These are phyloP conservation scores for Lasiodiplodia gonubiensis DNA, from an alignment of 2,329 filamentous ascomycete species.

Conservation along the genomic window DNA sequence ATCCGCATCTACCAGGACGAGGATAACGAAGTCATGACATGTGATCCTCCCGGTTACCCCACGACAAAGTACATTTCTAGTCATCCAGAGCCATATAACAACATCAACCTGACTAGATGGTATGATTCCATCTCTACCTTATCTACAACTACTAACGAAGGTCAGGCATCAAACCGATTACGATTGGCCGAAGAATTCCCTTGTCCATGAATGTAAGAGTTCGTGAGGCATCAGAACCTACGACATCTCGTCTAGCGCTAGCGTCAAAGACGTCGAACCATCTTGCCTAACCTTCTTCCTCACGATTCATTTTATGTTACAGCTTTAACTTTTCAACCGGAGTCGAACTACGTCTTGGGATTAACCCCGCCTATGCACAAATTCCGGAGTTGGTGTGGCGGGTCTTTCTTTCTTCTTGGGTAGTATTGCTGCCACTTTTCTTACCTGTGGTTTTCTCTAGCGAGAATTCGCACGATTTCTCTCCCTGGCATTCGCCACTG, in stretches of 20 bases:
- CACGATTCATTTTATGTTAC: neutral
- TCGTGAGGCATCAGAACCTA: neutral
- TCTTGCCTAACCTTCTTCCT: neutral
- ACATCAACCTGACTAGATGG: conserved; percentile 69
- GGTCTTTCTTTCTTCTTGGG: neutral
- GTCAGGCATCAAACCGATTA: conserved; percentile 57
- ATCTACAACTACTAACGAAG: conserved; percentile 28
- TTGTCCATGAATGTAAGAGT: conserved; percentile 48
- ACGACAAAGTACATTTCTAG: conserved; percentile 70
- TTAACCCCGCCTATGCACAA: conserved; percentile 3
- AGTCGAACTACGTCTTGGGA: neutral
- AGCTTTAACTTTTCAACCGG: neutral
- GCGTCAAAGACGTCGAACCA: neutral
- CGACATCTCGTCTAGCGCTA: neutral
- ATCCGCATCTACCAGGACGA: conserved; percentile 73
- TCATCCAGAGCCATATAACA: conserved; percentile 66
- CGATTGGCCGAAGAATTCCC: conserved; percentile 65
- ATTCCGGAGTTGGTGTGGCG: neutral
- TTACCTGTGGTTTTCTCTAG: neutral
- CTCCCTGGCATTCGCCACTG: neutral
- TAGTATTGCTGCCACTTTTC: neutral
- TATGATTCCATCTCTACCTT: conserved; percentile 45
- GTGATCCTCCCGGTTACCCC: conserved; percentile 69
- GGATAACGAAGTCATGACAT: conserved; percentile 64
- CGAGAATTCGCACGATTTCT: neutral